A percentile compares a stretch with the other conserved stretches of the same genome.
These are phyloP conservation scores for Stipa capillata DNA, from an alignment of 176 grass and related monocot genomes.

Conservation along the genomic window DNA sequence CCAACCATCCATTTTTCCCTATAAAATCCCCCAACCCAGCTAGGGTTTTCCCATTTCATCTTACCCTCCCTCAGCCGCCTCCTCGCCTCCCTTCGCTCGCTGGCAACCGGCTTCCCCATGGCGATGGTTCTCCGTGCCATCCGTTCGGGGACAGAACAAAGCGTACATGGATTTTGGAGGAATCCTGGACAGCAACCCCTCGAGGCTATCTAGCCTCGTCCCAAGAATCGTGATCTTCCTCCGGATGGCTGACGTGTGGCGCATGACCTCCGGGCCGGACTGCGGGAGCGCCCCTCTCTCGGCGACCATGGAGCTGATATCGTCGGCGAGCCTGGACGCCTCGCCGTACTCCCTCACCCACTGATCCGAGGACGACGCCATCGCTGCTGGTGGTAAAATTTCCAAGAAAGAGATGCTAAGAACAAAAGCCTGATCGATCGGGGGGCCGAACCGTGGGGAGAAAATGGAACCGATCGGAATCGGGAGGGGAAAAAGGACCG, in stretches of 20 bases:
- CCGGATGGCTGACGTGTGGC: slow-evolving; percentile 24
- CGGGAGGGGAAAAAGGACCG: not conserved
- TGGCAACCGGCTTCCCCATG: too few species aligned
- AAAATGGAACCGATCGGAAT: not conserved
- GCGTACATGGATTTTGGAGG: slow-evolving; percentile 42
- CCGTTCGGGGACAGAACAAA: too few species aligned
- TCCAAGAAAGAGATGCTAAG: not conserved
- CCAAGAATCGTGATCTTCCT: slow-evolving; percentile 45
- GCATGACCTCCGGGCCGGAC: slow-evolving; percentile 41
- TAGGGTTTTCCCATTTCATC: too few species aligned
- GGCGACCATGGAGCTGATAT: too few species aligned
- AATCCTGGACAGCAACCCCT: slow-evolving; percentile 32
- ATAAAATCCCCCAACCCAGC: too few species aligned
- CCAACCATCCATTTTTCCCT: too few species aligned
- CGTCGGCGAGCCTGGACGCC: too few species aligned
- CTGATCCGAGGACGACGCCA: slow-evolving; percentile 34
- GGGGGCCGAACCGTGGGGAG: not conserved
- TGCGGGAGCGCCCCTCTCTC: slow-evolving; percentile 39
- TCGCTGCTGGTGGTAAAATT: slow-evolving; percentile 17
- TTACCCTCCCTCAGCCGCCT: too few species aligned
- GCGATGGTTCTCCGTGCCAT: too few species aligned
- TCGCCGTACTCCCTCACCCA: too few species aligned
- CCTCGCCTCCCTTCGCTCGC: too few species aligned
- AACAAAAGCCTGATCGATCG: not conserved
- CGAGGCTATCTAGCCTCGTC: slow-evolving; percentile 43